Base-by-base conservation (phyloP, 352 stramenopile species). In the Peronospora tabacina region DNA sequence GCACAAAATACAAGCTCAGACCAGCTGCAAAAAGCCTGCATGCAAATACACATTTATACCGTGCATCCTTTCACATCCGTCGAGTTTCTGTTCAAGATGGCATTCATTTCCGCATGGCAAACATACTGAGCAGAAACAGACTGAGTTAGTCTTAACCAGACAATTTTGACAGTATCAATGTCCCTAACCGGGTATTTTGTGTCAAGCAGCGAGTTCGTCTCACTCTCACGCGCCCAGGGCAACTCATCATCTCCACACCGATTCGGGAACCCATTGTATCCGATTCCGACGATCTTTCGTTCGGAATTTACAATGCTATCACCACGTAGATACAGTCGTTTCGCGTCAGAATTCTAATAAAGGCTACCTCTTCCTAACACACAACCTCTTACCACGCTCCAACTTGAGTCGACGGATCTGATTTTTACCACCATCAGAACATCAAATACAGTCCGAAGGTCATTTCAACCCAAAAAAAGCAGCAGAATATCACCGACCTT, bases 81-180 rank as follows among this genome's bases (percentile, higher is more conserved):
- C 36, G 85, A 94, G 60, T 98, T 98, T 63, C 98, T 98, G 71
- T 99, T 99, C 44, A 99, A 63, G 65, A 99, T 98, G 5, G 96
- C 96, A 72, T 99, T 99, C 75, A 98, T 96, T 75, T 99, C 96
- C 15, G 96, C 96, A 61, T 99, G 96, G 45, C 93, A 98, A 17
- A 99, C 96, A 68, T 98, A 99, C 69, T 97, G 46, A 15, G 16
- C 13, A 32, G 9, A 44, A 17, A 16, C 1, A 50, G 34, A 41
- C 20, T 15, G 46, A 47, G 16, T 55, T 28, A 55, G 33, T 22
- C 16, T 47, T n/a, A 33, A 33, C 10, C 22, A 44, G 38, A 43
- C 10, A 19, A 32, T 19, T 0, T 40, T 19, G 10, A 37, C 30
- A 3, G 35, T 5, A 7, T 15, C 10, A 29, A 42, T n/a, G 15